Base-by-base conservation (phyloP, 768 basidiomycete species). In the Hygrophoropsis aurantiaca region DNA sequence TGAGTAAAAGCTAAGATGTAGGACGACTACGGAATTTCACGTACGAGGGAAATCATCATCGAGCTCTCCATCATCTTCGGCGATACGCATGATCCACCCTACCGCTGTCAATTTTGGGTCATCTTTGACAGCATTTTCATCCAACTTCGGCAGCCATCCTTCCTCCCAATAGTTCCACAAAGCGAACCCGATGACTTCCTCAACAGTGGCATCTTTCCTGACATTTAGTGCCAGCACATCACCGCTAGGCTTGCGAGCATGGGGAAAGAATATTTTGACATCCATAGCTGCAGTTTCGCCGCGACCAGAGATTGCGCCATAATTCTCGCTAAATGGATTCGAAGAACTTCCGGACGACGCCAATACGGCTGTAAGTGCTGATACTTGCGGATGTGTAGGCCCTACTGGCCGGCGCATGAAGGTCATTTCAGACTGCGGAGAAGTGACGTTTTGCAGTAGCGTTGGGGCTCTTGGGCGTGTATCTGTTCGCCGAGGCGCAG, bases 31-130 rank as follows among this genome's bases (percentile, higher is more conserved):
- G 13, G 16, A 21, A 1, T 27, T n/a, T 5, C 24, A 26, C 13
- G 75, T 64, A 95, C 94, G 89, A 19, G 95, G 97, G 61, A 94
- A 98, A 70, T 99, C 97, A 63, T 97, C 97, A 62, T 99, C 97
- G 1, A 98, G 92, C 65, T 97, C 95, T 13, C 97, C 97, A 63
- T 98, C 94, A 37, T 94, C 90, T 58, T 99, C 97, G 1, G 93
- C 90, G 45, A 98, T 93, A 49, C 92, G 74, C 68, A 99, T 64
- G 32, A 91, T 85, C 95, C 97, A 99, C 1, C 91, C 93, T 3
- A 89, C 74, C 0, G 90, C 87, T 37, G 83, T 86, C 40, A 91
- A 70, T 57, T 77, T 82, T 26, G 79, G 75, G 52, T 90, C 85
- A 21, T 81, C 78, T 51, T 81, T 81, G 27, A 62, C 71, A 42